Base-by-base conservation (phyloP, 164 flowering plant genomes). In the Tetrastigma voinierianum region DNA sequence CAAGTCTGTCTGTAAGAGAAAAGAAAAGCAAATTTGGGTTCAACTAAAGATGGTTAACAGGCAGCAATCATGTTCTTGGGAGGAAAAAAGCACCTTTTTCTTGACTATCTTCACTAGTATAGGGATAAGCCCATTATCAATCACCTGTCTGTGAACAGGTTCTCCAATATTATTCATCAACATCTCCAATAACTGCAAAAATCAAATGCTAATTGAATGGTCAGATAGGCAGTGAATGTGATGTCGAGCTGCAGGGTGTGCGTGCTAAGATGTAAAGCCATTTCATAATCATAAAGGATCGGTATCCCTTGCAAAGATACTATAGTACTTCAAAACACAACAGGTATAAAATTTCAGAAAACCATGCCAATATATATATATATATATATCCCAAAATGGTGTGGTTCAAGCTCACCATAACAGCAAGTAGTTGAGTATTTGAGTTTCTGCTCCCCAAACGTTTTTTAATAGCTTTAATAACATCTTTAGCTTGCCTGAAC, bases 111-210 rank as follows among this genome's bases (percentile, higher is more conserved):
- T 92, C 76, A 95, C 97, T 62, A 95, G 87, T 61, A 83, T 59
- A 53, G 94, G 86, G 19, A 95, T 87, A 70, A 90, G 62, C 24
- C 96, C 91, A 0, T 72, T 71, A 61, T 90, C 97, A 73, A 89
- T 83, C 72, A 95, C 96, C 72, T 76, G 88, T 79, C 77, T 80
- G 63, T 92, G 94, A 52, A 95, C 75, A 73, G 77, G 78, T 61
- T 89, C 97, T 61, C 98, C 98, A 73, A 92, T 84, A 77, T 95
- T 95, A 81, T 92, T 89, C 87, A 95, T 92, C 82, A 92, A 74
- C 92, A 90, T 87, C 80, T 95, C 98, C 80, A 95, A 75, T 73
- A 95, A 78, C 98, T 95, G 85, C 75, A 78, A 54, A 32, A 67
- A 66, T 55, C 40, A 54, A 69, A 44, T 16, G 45, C 60, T 52